Evolutionary conservation across 2,329 filamentous ascomycete genomes (phyloP), one percentile per base, ranked within the genome.

Genomic region (Talaromyces piceae): DNA sequence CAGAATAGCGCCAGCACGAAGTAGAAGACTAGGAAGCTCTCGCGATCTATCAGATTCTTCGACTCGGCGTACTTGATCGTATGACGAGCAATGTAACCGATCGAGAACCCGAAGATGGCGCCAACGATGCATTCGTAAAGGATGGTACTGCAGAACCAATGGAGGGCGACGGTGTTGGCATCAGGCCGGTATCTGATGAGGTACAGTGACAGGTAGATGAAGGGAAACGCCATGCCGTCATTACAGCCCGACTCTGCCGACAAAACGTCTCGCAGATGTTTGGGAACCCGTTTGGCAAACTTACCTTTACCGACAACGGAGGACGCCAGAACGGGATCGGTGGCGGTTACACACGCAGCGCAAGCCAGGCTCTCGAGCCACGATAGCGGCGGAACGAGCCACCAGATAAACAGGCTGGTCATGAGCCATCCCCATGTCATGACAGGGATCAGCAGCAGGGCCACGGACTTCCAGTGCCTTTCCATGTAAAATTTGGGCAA

Each of bases 261-360:
- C 11, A 98, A 77, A 47, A 98, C 67, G 72, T 98, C 93, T 77
- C 93, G 82, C 73, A 98, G 75, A 83, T 98, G 93, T 75, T 96
- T 97, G 20, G 93, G 93, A 4, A 98, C 90, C 56, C 93, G 84
- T 73, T 95, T 95, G 30, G 93, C 91, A 63, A 98, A 98, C 71
- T 98, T 98, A 63, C 93, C 93, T 74, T 97, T 98, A 67, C 93
- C 93, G 48, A 98, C 93, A 50, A 98, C 93, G 13, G 93, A 98
- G 12, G 93, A 97, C 25, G 93, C 93, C 64, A 98, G 75, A 59
- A 98, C 93, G 50, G 93, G 93, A 72, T 98, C 93, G 4, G 93
- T 98, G 44, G 93, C 93, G 2, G 93, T 98, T 50, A 98, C 90
- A 66, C 93, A 98, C 53, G 93, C 93, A 16, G 93, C 86, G 57